Base-by-base conservation (phyloP, 2,329 filamentous ascomycete species). In the Monosporascus sp. region DNA sequence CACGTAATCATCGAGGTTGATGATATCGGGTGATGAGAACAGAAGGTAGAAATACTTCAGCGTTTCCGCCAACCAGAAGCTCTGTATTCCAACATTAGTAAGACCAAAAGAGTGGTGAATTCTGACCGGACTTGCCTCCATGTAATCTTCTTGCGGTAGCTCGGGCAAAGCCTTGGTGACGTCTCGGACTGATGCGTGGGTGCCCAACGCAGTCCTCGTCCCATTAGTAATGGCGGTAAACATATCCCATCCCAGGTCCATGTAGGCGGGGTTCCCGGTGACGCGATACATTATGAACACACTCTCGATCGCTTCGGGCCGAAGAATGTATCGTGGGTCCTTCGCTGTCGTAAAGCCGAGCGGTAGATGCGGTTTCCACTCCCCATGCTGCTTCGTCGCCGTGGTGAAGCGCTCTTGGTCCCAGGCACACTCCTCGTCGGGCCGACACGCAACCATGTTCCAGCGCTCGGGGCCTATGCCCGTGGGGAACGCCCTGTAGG, bases 391-490 rank as follows among this genome's bases (percentile, higher is more conserved):
- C 47, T 39, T 15, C 38, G 53, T 60, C 42, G 65, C 63, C 22
- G 59, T 20, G 9, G 55, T 20, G 47, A 62, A 66, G 7, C 6
- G 50, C 20, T 56, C 44, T 47, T 56, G 52, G 47, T 67, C 55
- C 65, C 65, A 67, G 18, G 59, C 36, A 31, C 65, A 72, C 48
- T 71, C 70, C 47, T 66, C 57, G 49, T 68, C 49, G 37, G 70
- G 51, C 44, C 67, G 60, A 64, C 73, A 63, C 65, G 72, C 63
- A 67, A 84, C 67, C 39, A 78, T 72, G 51, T 74, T 74, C 59
- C 81, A 78, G 1, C 75, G 73, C 61, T 88, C 85, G 0, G 84
- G 84, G 74, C 82, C 85, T 55, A 83, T 81, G 15, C 80, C 82
- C 0, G 76, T 79, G 1, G 76, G 73, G 56, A 79, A 81, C 18